Evolutionary conservation across 768 basidiomycete species (phyloP).

Genomic region (Nidularia sp.): DNA sequence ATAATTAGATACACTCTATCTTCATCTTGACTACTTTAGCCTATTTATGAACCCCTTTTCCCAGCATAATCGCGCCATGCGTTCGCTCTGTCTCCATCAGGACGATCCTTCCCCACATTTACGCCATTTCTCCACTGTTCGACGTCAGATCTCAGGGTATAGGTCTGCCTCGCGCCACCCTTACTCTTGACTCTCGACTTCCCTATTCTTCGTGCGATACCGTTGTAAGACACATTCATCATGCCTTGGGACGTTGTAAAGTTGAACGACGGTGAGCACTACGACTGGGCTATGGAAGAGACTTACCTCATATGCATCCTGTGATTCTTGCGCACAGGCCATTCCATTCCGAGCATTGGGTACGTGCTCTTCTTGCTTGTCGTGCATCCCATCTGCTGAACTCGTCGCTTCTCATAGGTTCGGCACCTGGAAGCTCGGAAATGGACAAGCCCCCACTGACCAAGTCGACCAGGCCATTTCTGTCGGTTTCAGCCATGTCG

Average conservation of each 20-base stretch:
- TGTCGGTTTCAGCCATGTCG: constrained; percentile 60
- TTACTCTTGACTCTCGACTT: no score
- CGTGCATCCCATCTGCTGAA: neutral
- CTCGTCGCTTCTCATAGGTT: constrained; percentile 23
- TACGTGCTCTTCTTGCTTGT: constrained; percentile 2
- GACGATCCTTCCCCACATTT: no score
- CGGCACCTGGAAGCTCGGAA: constrained; percentile 64
- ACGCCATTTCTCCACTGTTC: no score
- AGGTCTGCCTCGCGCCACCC: no score
- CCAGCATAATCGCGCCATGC: no score
- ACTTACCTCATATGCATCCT: neutral
- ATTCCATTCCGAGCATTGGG: constrained; percentile 47
- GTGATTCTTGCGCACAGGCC: constrained; percentile 24
- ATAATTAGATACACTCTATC: no score
- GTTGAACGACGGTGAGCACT: constrained; percentile 50
- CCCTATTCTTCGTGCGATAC: no score
- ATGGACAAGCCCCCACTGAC: constrained; percentile 45
- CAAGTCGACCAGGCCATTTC: constrained; percentile 61
- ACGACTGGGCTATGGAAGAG: constrained; percentile 4
- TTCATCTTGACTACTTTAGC: no score
- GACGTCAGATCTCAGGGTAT: no score
- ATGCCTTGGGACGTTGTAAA: constrained; percentile 64
- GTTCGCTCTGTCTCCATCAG: no score
- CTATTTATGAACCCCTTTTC: no score
- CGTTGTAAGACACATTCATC: no score